Base-by-base conservation (phyloP, 2,329 filamentous ascomycete genomes). In the Torrubiella hemipterigena region DNA sequence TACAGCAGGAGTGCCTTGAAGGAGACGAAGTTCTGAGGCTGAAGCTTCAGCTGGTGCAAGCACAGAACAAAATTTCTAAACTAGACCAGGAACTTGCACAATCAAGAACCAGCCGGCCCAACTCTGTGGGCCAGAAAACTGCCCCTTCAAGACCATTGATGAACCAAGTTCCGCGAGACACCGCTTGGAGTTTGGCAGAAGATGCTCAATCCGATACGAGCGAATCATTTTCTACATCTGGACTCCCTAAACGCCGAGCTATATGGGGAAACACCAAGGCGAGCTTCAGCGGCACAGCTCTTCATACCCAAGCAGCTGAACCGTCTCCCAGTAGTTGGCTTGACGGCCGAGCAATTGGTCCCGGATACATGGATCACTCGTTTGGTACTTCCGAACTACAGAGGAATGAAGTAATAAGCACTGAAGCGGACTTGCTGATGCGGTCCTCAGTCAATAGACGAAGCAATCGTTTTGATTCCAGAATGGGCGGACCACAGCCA, bases 11-110 rank as follows among this genome's bases (percentile, higher is more conserved):
- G 33, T 49, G 52, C 29, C 35, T 38, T 10, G 51, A 57, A 31
- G 57, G 59, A 19, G 70, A 74, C 18, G 79, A 85, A 49, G 57
- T 86, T 17, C 57, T 74, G 37, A 73, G 72, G 31, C 62, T 87
- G 35, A 82, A 81, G 58, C 56, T 76, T 31, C 73, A 86, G 54
- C 69, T 89, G 31, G 77, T 77, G 26, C 67, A 75, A 38, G 80
- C 81, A 21, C 73, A 81, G 37, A 75, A 65, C 49, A 71, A 77
- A 46, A 81, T 87, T 46, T 70, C 67, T 27, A 76, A 72, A 34
- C 74, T 86, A 48, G 78, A 81, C 35, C 69, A 81, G 32, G 77
- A 85, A 56, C 65, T 84, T 37, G 66, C 73, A 23, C 73, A 81
- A 40, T 74, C 65, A 16, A 73, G 74, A 18, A 67, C 73, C 34